These are phyloP conservation scores for Circinella minor DNA, from an alignment of 371 early-diverging fungal genomes.

Conservation along the genomic window DNA sequence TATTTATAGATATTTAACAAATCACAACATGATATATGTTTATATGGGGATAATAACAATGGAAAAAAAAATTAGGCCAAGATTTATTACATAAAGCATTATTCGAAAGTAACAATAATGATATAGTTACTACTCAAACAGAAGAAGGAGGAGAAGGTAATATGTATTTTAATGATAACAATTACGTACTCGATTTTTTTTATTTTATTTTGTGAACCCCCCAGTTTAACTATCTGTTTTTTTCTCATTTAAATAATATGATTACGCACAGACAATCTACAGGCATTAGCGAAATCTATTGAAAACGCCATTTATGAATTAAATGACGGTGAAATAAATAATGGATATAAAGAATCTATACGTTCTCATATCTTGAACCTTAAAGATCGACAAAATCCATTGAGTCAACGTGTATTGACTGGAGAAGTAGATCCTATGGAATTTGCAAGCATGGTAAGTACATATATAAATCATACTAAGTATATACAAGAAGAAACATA, in stretches of 20 bases:
- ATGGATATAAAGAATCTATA: slow-evolving; percentile 21
- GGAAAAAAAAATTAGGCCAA: neutral
- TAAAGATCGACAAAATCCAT: slow-evolving; percentile 21
- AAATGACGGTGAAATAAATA: slow-evolving; percentile 14
- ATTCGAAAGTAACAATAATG: neutral
- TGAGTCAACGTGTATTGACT: slow-evolving; percentile 12
- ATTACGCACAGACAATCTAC: neutral
- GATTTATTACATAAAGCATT: slow-evolving; percentile 10
- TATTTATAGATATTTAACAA: too few relatives aligned
- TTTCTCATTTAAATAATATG: too few relatives aligned
- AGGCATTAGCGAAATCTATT: slow-evolving; percentile 14
- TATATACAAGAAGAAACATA: too few relatives aligned
- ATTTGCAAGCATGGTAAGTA: slow-evolving; percentile 15
- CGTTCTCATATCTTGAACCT: slow-evolving; percentile 27
- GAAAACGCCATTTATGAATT: slow-evolving; percentile 20
- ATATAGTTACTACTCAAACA: neutral
- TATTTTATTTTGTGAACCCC: neutral
- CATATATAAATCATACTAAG: too few relatives aligned
- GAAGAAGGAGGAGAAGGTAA: too few relatives aligned
- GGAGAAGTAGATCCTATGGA: slow-evolving; percentile 18
- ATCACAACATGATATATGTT: too few relatives aligned
- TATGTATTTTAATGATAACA: too few relatives aligned
- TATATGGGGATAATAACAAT: too few relatives aligned
- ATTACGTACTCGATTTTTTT: neutral
- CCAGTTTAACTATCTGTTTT: neutral